These are phyloP conservation scores for Candida neerlandica DNA, from an alignment of 1,139 yeast genomes.

Conservation along the genomic window DNA sequence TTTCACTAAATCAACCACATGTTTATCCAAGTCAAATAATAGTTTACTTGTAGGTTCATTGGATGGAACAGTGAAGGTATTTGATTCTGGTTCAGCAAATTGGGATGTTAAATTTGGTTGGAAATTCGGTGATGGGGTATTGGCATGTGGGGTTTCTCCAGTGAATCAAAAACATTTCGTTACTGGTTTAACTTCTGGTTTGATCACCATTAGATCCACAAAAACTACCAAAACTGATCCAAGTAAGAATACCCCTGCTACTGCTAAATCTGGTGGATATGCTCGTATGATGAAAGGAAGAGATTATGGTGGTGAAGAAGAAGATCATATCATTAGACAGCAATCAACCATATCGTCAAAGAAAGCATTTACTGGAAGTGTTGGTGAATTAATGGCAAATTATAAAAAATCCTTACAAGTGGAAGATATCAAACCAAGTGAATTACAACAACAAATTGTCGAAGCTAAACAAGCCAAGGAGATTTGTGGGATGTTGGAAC, in stretches of 20 bases:
- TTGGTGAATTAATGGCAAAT: slow-evolving; percentile 81
- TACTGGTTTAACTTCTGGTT: slow-evolving; percentile 91
- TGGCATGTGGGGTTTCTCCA: slow-evolving; percentile 89
- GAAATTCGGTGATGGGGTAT: slow-evolving; percentile 89
- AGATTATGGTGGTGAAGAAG: slow-evolving; percentile 88
- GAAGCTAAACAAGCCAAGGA: slow-evolving; percentile 87
- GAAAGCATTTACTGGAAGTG: slow-evolving; percentile 72
- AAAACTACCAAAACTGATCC: slow-evolving; percentile 47
- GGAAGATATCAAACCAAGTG: slow-evolving; percentile 82
- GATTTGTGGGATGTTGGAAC: slow-evolving; percentile 90
- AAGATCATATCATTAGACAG: slow-evolving; percentile 58
- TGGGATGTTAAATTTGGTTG: slow-evolving; percentile 97
- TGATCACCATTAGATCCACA: slow-evolving; percentile 84
- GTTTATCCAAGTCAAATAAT: slow-evolving; percentile 68
- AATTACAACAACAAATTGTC: slow-evolving; percentile 64
- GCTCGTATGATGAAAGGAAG: slow-evolving; percentile 87
- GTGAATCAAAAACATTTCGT: slow-evolving; percentile 76
- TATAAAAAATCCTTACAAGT: slow-evolving; percentile 78
- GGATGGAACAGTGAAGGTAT: slow-evolving; percentile 96
- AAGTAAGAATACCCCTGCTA: not conserved
- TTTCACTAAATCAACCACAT: slow-evolving; percentile 92
- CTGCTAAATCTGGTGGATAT: slow-evolving; percentile 53
- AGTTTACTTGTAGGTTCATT: slow-evolving; percentile 90
- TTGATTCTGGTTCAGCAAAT: slow-evolving; percentile 70
- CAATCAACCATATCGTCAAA: slow-evolving; percentile 6